phyloP scores from a whole-genome alignment of 805 yeast genomes.

The Pichia insulana region DNA sequence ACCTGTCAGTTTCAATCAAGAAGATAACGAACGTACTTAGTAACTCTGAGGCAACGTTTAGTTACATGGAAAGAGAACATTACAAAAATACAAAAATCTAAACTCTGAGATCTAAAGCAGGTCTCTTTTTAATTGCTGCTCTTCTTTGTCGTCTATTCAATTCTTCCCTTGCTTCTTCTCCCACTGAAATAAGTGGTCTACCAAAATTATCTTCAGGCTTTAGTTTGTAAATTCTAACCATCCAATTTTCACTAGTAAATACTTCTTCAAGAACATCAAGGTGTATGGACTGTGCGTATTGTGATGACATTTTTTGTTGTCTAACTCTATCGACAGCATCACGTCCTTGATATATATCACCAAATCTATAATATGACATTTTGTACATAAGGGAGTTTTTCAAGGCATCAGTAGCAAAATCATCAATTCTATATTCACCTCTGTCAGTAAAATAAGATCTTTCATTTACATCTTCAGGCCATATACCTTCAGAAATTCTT shows the following conservation, averaged over 20 bases:
- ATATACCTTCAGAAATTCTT: conserved; percentile 94
- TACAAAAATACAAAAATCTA: not conserved
- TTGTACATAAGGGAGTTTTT: conserved; percentile 87
- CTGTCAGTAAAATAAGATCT: conserved; percentile 70
- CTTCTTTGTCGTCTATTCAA: conserved; percentile 22
- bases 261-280: conserved; percentile 86
- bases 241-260: conserved; percentile 93
- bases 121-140: conserved; percentile 21
- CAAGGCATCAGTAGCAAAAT: conserved; percentile 76
- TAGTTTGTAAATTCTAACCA: conserved; percentile 87
- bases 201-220: conserved; percentile 85
- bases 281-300: conserved; percentile 35
- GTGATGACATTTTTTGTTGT: conserved; percentile 43
- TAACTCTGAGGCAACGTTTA: too few relatives aligned
- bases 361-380: conserved; percentile 82
- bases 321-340: conserved; percentile 81
- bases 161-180: conserved; percentile 37
- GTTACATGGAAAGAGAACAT: not conserved
- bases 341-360: conserved; percentile 55
- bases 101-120: conserved; percentile 21
- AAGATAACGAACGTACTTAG: too few relatives aligned
- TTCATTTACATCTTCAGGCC: conserved; percentile 98
- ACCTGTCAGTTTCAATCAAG: too few relatives aligned
- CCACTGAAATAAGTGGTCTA: conserved; percentile 57
- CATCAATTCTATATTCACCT: conserved; percentile 87